A percentile compares a stretch with the other conserved stretches of the same genome.
These are phyloP conservation scores for Metschnikowia drakensbergensis DNA, from an alignment of 805 yeast genomes.

Conservation along the genomic window DNA sequence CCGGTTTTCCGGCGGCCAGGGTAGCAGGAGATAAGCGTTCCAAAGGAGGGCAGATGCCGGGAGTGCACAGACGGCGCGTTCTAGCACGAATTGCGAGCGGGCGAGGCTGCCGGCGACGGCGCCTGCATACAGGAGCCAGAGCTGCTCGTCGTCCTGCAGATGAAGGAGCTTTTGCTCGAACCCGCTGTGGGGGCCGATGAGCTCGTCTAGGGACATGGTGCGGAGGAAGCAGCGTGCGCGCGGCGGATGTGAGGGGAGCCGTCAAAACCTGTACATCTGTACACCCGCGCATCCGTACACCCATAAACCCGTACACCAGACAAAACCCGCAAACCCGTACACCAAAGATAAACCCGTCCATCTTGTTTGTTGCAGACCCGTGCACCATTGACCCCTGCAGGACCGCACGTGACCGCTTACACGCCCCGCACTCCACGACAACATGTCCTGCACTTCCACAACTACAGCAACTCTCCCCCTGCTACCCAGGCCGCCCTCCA, in stretches of 20 bases:
- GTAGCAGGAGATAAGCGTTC: constrained; percentile 18
- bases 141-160: constrained; percentile 11
- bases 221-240: too few relatives aligned
- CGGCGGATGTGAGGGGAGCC: too few relatives aligned
- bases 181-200: constrained; percentile 10
- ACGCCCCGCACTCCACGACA: constrained; percentile 4
- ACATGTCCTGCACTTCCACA: constrained; percentile 3
- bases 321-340: too few relatives aligned
- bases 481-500: neutral
- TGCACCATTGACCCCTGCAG: too few relatives aligned
- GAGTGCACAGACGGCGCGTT: constrained; percentile 15
- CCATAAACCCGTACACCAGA: too few relatives aligned
- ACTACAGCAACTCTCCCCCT: neutral
- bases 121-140: constrained; percentile 18
- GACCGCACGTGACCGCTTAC: neutral
- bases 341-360: too few relatives aligned
- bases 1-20: constrained; percentile 6
- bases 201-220: constrained; percentile 8
- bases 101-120: constrained; percentile 3
- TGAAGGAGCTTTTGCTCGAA: constrained; percentile 12
- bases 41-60: constrained; percentile 17
- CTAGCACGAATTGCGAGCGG: constrained; percentile 13
- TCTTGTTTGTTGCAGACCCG: too few relatives aligned
- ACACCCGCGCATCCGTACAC: too few relatives aligned
- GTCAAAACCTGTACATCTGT: too few relatives aligned